Evolutionary conservation across 78 protist genomes (phyloP).

Genomic region (Polysphondylium violaceum): DNA sequence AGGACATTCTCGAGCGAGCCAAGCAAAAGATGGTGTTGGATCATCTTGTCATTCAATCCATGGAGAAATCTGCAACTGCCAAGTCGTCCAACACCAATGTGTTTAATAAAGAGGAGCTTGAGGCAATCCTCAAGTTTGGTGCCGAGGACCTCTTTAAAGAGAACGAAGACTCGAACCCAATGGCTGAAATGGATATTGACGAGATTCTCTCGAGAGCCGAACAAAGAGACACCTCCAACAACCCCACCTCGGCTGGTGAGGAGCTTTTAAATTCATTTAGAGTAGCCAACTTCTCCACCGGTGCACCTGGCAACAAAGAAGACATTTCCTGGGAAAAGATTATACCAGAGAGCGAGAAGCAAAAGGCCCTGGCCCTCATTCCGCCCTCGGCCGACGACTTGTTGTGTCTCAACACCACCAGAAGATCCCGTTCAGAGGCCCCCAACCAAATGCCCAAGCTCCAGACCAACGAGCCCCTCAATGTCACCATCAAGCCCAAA

Average conservation of each 20-base stretch:
- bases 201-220: conserved; percentile 86
- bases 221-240: background rate
- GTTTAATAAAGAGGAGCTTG: conserved; percentile 86
- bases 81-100: conserved; percentile 13
- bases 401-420: background rate
- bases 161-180: conserved; percentile 16
- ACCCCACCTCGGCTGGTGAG: conserved; percentile 55
- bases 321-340: conserved; percentile 61
- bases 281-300: conserved; percentile 69
- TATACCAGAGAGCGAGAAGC: conserved; percentile 73
- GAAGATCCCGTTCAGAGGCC: conserved; percentile 21
- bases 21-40: conserved; percentile 88
- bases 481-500: conserved; percentile 8
- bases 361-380: background rate
- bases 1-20: conserved; percentile 85
- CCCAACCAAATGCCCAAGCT: background rate
- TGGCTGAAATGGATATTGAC: conserved; percentile 83
- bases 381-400: background rate
- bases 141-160: conserved; percentile 85
- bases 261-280: conserved; percentile 79
- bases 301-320: conserved; percentile 7
- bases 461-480: conserved; percentile 2
- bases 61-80: conserved; percentile 56
- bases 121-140: conserved; percentile 81
- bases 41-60: conserved; percentile 89